Evolutionary conservation across 75 land plant genomes (phyloP).

Genomic region (Cunninghamia lanceolata): DNA sequence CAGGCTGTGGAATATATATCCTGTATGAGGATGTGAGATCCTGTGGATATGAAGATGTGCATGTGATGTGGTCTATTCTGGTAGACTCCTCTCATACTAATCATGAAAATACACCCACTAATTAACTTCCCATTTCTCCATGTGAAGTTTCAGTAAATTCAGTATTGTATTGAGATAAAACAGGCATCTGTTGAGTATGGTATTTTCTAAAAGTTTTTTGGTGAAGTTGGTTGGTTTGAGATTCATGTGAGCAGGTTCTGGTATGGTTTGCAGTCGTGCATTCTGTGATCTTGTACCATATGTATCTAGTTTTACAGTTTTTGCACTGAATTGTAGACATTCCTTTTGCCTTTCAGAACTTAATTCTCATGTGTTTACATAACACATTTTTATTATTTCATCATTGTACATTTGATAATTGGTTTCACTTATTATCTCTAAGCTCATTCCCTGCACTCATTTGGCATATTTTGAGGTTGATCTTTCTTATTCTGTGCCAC

Average conservation of each 20-base stretch:
- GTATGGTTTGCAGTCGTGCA: neutral
- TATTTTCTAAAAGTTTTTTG: neutral
- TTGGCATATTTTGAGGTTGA: too few relatives aligned
- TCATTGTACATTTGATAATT: neutral
- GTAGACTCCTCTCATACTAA: conserved; percentile 30
- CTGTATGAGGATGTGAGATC: conserved; percentile 76
- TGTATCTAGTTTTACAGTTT: neutral
- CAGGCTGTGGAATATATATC: conserved; percentile 68
- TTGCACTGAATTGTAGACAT: neutral
- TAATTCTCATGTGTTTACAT: too few relatives aligned
- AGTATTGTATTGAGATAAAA: neutral
- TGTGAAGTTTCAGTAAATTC: too few relatives aligned
- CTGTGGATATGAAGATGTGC: conserved; percentile 75
- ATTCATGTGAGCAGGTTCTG: neutral
- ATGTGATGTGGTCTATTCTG: conserved; percentile 72
- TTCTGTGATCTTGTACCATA: neutral
- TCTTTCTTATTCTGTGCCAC: too few relatives aligned
- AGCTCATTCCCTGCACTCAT: too few relatives aligned
- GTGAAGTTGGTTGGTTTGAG: neutral
- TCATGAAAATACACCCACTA: neutral
- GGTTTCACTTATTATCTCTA: too few relatives aligned
- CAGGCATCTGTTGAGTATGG: neutral
- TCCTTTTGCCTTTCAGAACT: neutral
- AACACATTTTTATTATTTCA: too few relatives aligned
- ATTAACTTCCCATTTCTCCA: neutral